Base-by-base conservation (phyloP, 257 asterid genomes). In the Gynochthodes officinalis region DNA sequence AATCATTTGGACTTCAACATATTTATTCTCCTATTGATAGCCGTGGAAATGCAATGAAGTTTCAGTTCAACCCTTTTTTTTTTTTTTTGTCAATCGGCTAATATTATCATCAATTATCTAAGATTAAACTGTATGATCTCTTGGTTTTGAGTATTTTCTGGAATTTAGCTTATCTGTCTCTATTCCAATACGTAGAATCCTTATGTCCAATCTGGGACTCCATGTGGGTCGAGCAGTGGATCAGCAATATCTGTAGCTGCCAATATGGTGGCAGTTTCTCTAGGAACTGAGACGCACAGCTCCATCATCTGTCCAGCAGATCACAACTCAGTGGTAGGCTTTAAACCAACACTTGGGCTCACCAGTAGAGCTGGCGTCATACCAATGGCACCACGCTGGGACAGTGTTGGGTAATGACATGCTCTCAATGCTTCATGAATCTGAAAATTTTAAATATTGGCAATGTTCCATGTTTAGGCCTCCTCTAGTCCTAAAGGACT, bases 141-240 rank as follows among this genome's bases (percentile, higher is more conserved):
- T 8, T 23, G 7, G 54, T 19, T 57, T 8, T 27, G 15, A 18
- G 27, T 11, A 30, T 21, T 1, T 32, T 25, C 32, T 69, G 14
- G 40, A 19, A 53, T 57, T 21, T 6, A 27, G 28, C 32, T 49
- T 8, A 3, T 25, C 33, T 66, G 70, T 53, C 5, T 16, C 14
- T 13, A 5, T 65, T n/a, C 13, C 28, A 49, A 37, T 23, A 28
- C 73, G 67, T 83, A 89, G 93, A 89, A 89, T 74, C 93, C 93
- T 15, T 89, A 87, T 77, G 87, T 82, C n/a, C 55, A 74, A 28
- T 78, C 73, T 28, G 82, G 79, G 64, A 60, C 67, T 65, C 86
- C 93, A 19, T 83, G 91, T 52, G 91, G 93, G 52, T 89, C 91
- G n/a, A 89, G 93, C 81, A 89, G 85, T 54, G 91, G 93, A 75